phyloP scores from a whole-genome alignment of 2,329 filamentous ascomycete genomes.

The Paraphoma sp. region DNA sequence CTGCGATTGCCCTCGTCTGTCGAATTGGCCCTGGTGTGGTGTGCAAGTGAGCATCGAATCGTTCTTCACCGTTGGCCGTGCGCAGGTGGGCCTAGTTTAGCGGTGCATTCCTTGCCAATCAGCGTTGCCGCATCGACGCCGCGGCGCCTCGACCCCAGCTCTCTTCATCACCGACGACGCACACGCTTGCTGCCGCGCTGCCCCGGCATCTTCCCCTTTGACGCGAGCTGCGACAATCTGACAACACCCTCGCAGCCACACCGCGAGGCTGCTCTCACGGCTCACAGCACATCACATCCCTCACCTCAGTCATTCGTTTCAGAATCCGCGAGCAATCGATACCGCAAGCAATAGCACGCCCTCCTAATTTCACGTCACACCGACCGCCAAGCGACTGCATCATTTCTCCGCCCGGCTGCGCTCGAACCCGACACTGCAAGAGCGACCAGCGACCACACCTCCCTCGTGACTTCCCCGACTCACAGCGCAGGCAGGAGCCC shows the following conservation, averaged over 20 bases:
- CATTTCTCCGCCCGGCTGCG: slow-evolving; percentile 18
- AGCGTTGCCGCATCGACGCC: slow-evolving; percentile 10
- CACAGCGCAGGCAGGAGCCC: not conserved
- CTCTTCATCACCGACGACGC: slow-evolving; percentile 10
- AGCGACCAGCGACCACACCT: slow-evolving; percentile 8
- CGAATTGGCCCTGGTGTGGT: slow-evolving; percentile 8
- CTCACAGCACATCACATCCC: slow-evolving; percentile 23
- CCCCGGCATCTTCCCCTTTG: slow-evolving; percentile 17
- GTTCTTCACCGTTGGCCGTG: slow-evolving; percentile 4
- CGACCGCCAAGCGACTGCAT: slow-evolving; percentile 24
- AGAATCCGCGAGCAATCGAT: slow-evolving; percentile 16
- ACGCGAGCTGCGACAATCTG: slow-evolving; percentile 15
- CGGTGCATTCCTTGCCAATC: slow-evolving; percentile 15
- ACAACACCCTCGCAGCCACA: slow-evolving; percentile 22
- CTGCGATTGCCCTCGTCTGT: slow-evolving; percentile 4
- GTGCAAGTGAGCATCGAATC: slow-evolving; percentile 12
- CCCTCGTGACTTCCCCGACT: not conserved
- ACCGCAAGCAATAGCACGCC: slow-evolving; percentile 17
- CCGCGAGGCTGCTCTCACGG: slow-evolving; percentile 22
- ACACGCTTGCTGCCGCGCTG: slow-evolving; percentile 12
- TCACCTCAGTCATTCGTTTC: slow-evolving; percentile 51
- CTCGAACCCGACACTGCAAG: slow-evolving; percentile 24
- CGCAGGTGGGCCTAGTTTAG: slow-evolving; percentile 9
- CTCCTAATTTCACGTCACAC: slow-evolving; percentile 21
- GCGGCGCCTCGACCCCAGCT: slow-evolving; percentile 3